These are phyloP conservation scores for Sinapis alba DNA, from an alignment of 441 rosid species.

Conservation along the genomic window DNA sequence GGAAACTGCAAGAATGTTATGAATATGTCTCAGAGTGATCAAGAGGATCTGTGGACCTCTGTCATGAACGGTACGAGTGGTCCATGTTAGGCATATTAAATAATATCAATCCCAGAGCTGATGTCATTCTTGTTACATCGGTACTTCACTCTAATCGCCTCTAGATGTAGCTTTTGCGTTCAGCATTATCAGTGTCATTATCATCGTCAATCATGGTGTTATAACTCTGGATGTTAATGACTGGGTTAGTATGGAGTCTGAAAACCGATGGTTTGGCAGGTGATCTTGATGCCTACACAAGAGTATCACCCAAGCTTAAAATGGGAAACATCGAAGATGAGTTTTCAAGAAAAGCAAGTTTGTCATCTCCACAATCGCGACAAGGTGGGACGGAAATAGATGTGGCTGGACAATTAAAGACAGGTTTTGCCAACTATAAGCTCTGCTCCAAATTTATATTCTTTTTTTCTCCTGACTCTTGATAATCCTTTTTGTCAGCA, in stretches of 20 bases:
- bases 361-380: slow-evolving; percentile 46
- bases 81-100: not conserved
- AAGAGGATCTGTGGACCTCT: slow-evolving; percentile 73
- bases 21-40: slow-evolving; percentile 91
- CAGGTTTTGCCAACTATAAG: slow-evolving; percentile 61
- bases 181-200: slow-evolving; percentile 10
- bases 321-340: slow-evolving; percentile 70
- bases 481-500: slow-evolving; percentile 42
- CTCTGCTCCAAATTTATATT: slow-evolving; percentile 10
- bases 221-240: not conserved
- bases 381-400: slow-evolving; percentile 54
- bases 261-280: slow-evolving; percentile 50
- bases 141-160: slow-evolving; percentile 1
- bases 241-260: not conserved
- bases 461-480: not conserved
- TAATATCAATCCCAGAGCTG: not conserved
- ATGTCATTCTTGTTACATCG: not conserved
- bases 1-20: slow-evolving; percentile 91
- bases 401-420: slow-evolving; percentile 56
- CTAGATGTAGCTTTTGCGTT: not conserved
- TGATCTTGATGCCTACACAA: slow-evolving; percentile 73
- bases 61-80: slow-evolving; percentile 63
- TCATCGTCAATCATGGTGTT: not conserved
- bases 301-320: slow-evolving; percentile 79
- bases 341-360: slow-evolving; percentile 42